A percentile compares a stretch with the other conserved stretches of the same genome.
phyloP scores from a whole-genome alignment of 306 rosid species.

The Echinosophora koreensis region DNA sequence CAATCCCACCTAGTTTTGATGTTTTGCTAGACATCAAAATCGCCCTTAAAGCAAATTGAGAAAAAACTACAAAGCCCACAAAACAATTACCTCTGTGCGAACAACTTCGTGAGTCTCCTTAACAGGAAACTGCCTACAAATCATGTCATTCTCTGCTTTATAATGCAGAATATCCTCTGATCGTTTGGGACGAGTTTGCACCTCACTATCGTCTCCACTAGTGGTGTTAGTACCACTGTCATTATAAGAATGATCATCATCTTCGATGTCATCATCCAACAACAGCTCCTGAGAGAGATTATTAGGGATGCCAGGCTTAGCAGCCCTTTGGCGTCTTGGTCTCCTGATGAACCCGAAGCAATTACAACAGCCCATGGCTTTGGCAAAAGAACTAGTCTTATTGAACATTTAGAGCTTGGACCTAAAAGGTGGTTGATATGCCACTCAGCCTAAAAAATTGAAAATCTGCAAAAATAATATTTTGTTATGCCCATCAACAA shows the following conservation, averaged over 20 bases:
- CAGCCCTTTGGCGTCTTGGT: slow-evolving; percentile 51
- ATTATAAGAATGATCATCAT: slow-evolving; percentile 64
- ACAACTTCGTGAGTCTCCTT: slow-evolving; percentile 79
- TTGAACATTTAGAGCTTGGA: slow-evolving; percentile 63
- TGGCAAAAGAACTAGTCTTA: slow-evolving; percentile 59
- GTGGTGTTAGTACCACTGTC: slow-evolving; percentile 57
- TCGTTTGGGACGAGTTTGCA: slow-evolving; percentile 59
- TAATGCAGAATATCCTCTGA: slow-evolving; percentile 82
- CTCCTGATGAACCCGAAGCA: slow-evolving; percentile 83
- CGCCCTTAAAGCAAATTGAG: slow-evolving; percentile 2
- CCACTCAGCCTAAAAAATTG: slow-evolving; percentile 50
- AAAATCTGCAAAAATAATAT: slow-evolving; percentile 50
- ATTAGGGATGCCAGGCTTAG: slow-evolving; percentile 48
- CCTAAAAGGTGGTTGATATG: slow-evolving; percentile 44
- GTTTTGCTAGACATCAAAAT: slow-evolving; percentile 15
- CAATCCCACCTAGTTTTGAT: slow-evolving; percentile 1
- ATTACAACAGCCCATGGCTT: slow-evolving; percentile 81
- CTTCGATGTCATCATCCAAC: slow-evolving; percentile 74
- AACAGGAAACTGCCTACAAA: slow-evolving; percentile 91
- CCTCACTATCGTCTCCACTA: slow-evolving; percentile 68
- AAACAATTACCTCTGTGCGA: slow-evolving; percentile 76
- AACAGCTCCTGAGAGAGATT: slow-evolving; percentile 65
- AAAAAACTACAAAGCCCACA: slow-evolving; percentile 21
- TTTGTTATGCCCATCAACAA: slow-evolving; percentile 35
- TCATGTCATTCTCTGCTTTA: slow-evolving; percentile 74